These are phyloP conservation scores for Apophysomyces variabilis DNA, from an alignment of 371 early-diverging fungal genomes.

Conservation along the genomic window DNA sequence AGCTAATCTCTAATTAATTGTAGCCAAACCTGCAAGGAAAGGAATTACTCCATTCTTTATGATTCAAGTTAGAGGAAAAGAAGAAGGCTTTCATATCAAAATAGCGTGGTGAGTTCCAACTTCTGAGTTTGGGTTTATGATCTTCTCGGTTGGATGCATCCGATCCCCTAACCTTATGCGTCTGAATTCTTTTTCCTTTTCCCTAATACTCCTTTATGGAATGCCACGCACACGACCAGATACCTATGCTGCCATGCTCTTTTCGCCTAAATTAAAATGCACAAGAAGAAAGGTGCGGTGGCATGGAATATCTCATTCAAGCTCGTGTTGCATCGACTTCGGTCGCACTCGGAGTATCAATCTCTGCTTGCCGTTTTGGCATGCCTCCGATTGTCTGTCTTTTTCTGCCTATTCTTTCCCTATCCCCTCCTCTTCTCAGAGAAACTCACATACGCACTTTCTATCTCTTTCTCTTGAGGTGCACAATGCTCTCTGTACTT, in stretches of 20 bases:
- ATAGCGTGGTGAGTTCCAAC: too few relatives aligned
- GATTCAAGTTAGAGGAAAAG: too few relatives aligned
- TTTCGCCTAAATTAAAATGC: constrained; percentile 13
- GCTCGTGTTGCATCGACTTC: neutral
- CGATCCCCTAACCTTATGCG: neutral
- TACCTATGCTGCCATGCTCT: neutral
- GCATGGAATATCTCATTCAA: neutral
- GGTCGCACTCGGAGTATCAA: neutral
- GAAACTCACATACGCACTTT: neutral
- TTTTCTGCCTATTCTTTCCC: neutral
- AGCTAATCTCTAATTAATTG: too few relatives aligned
- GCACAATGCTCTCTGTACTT: too few relatives aligned
- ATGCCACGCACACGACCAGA: neutral
- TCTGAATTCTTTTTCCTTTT: neutral
- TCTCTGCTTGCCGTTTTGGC: neutral
- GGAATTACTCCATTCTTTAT: too few relatives aligned
- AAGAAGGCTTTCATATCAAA: too few relatives aligned
- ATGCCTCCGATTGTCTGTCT: neutral
- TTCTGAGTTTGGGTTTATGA: too few relatives aligned
- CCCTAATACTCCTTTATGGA: neutral
- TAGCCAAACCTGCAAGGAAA: too few relatives aligned
- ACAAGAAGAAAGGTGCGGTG: neutral
- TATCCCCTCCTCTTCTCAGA: neutral
- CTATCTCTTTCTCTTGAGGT: neutral
- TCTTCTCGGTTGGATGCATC: neutral